Percentiles rank a stretch among this genome's conserved stretches.
Evolutionary conservation across 2,329 filamentous ascomycete genomes (phyloP).

Genomic region (Penicillium sp.): DNA sequence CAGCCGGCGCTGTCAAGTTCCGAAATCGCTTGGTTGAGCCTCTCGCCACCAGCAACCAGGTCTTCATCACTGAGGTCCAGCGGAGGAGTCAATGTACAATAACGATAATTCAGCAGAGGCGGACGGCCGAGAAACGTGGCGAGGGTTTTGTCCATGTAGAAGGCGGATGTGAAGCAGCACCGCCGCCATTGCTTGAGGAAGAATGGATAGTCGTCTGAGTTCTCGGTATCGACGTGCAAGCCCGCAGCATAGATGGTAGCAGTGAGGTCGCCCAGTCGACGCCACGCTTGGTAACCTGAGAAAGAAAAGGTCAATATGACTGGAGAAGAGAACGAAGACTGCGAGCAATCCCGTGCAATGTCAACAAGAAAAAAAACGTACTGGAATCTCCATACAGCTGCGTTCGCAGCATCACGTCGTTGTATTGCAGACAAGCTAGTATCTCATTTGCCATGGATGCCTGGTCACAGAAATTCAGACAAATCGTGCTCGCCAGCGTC

Average conservation of each 20-base stretch:
- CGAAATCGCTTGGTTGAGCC: slow-evolving; percentile 20
- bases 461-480: slow-evolving; percentile 29
- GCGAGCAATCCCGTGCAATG: background rate
- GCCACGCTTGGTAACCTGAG: slow-evolving; percentile 44
- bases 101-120: slow-evolving; percentile 41
- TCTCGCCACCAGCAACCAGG: slow-evolving; percentile 23
- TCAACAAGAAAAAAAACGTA: slow-evolving; percentile 20
- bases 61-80: slow-evolving; percentile 28
- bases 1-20: slow-evolving; percentile 26
- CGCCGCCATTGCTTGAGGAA: slow-evolving; percentile 41
- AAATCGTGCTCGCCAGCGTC: slow-evolving; percentile 30
- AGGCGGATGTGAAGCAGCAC: slow-evolving; percentile 39
- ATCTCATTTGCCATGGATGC: slow-evolving; percentile 29
- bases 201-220: slow-evolving; percentile 24
- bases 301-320: background rate
- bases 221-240: slow-evolving; percentile 40
- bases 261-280: slow-evolving; percentile 43
- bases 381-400: slow-evolving; percentile 33
- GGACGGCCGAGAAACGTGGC: slow-evolving; percentile 48
- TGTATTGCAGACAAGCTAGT: slow-evolving; percentile 32
- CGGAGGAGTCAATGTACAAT: slow-evolving; percentile 37
- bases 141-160: slow-evolving; percentile 44
- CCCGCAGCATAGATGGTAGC: slow-evolving; percentile 45
- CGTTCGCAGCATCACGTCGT: slow-evolving; percentile 28
- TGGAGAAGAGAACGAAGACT: background rate